Evolutionary conservation across 2,329 filamentous ascomycete species (phyloP), one percentile per base, ranked within the genome.

Genomic region (Colletotrichum nymphaeae): DNA sequence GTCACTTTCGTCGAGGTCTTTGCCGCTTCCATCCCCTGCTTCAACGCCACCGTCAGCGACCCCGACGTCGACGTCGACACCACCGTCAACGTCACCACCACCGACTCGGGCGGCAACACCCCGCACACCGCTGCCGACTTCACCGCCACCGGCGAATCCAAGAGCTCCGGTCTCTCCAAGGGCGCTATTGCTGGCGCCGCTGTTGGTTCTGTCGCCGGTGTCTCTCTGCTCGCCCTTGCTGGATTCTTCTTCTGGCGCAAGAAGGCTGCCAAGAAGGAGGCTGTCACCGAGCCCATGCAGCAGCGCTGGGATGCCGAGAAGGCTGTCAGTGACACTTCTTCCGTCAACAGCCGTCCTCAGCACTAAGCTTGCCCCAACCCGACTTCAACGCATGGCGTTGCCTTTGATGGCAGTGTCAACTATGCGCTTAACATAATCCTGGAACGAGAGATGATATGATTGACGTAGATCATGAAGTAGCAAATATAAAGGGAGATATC

Each of bases 111-210:
- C 53, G 49, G 69, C 63, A 42, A 73, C 30, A 30, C 63, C 53
- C 49, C 74, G 60, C 60, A 75, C 75, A 72, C 78, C 30, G 76
- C 78, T 35, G 75, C 78, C 26, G 77, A 75, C 55, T 77, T 76
- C 67, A 76, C 77, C 74, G 68, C 78, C 32, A 75, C 77, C 53
- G 32, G 32, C 32, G 75, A 78, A 52, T 76, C 72, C 49, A 76
- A 75, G 58, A 75, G 77, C 72, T 75, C 76, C 65, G 80, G 79
- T 2, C 85, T 95, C 12, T 92, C 91, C 16, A 90, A 90, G 24
- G 93, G 93, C 55, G 88, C 90, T 24, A 94, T 95, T 78, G 94
- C 93, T 3, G 94, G 93, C 1, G 92, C 94, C 72, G 93, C 93
- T 2, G 86, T 95, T 73, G 94, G 94, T 37, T 88, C 91, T 3